A percentile compares a stretch with the other conserved stretches of the same genome.
phyloP scores from a whole-genome alignment of 768 basidiomycete genomes.

The Calocybe cyanea region DNA sequence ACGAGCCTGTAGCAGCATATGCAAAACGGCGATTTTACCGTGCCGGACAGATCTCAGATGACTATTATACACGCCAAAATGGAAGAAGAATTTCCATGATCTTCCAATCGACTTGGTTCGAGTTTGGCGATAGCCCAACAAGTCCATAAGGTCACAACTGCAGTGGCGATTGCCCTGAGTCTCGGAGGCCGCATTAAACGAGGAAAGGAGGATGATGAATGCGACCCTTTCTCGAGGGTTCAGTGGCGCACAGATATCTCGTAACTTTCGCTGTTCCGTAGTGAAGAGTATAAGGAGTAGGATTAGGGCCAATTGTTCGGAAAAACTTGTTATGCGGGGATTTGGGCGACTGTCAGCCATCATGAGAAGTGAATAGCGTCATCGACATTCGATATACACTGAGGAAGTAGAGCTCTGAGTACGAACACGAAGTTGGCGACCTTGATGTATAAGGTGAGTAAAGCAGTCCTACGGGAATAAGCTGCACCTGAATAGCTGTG shows the following conservation, averaged over 20 bases:
- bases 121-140: not conserved
- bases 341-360: not conserved
- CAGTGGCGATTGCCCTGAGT: not conserved
- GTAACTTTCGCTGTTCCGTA: not conserved
- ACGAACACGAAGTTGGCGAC: not conserved
- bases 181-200: not conserved
- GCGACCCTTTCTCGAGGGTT: not conserved
- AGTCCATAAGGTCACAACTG: not conserved
- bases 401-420: not conserved
- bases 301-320: not conserved
- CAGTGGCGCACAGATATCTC: slow-evolving; percentile 1
- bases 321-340: not conserved
- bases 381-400: not conserved
- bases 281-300: not conserved
- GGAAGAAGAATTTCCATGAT: slow-evolving; percentile 6
- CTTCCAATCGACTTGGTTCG: slow-evolving; percentile 4
- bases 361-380: not conserved
- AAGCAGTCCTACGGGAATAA: not conserved
- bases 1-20: slow-evolving; percentile 7
- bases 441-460: not conserved
- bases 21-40: slow-evolving; percentile 12
- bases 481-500: not conserved
- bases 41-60: slow-evolving; percentile 18
- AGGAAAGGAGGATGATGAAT: not conserved
- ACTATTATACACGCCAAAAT: not conserved